Evolutionary conservation across 352 stramenopile species (phyloP).

Genomic region (Globisporangium alternatum): DNA sequence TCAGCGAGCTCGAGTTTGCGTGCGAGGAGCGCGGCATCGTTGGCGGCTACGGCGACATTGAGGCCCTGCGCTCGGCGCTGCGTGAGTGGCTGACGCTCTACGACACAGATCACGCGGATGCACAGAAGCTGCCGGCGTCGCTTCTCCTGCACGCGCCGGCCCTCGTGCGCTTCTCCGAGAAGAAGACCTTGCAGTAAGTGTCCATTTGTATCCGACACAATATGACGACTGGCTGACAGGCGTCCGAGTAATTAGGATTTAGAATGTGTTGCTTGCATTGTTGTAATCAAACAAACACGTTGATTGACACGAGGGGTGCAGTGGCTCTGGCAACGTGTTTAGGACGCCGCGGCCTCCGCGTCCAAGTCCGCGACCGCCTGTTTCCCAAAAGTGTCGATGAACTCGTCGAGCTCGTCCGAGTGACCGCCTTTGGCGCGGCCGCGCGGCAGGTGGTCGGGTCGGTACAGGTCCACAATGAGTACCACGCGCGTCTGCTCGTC

Average conservation of each 20-base stretch:
- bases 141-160: slow-evolving; percentile 75
- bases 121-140: slow-evolving; percentile 40
- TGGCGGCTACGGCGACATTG: slow-evolving; percentile 63
- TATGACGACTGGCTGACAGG: background rate
- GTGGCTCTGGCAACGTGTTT: background rate
- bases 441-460: slow-evolving; percentile 72
- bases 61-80: slow-evolving; percentile 44
- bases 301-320: too few relatives aligned
- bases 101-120: slow-evolving; percentile 36
- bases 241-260: background rate
- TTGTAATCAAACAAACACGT: background rate
- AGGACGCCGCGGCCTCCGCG: background rate
- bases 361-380: slow-evolving; percentile 31
- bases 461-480: slow-evolving; percentile 88
- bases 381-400: slow-evolving; percentile 81
- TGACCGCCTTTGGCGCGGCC: slow-evolving; percentile 79
- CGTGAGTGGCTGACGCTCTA: slow-evolving; percentile 82
- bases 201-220: background rate
- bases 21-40: slow-evolving; percentile 76
- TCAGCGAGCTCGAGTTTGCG: slow-evolving; percentile 85
- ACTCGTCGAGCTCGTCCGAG: slow-evolving; percentile 88
- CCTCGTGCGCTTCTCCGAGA: slow-evolving; percentile 36
- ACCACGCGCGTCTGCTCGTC: slow-evolving; percentile 62
- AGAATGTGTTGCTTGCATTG: background rate
- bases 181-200: slow-evolving; percentile 13